phyloP scores from a whole-genome alignment of 2,329 filamentous ascomycete genomes.

The Pseudogymnoascus sp. region DNA sequence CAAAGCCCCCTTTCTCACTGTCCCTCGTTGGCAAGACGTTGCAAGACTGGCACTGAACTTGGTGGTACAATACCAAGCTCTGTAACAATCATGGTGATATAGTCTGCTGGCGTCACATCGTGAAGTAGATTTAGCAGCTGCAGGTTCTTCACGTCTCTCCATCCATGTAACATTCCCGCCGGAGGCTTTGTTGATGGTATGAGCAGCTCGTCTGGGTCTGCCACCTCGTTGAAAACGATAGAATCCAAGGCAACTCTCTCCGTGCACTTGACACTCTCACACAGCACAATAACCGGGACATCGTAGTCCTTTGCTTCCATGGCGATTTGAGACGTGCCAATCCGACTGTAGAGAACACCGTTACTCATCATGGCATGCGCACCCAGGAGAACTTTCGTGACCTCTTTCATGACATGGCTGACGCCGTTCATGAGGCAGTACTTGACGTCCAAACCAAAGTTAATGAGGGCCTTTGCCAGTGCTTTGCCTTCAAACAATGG shows the following conservation, averaged over 20 bases:
- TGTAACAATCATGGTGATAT: conserved; percentile 81
- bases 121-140: conserved; percentile 72
- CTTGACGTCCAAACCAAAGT: conserved; percentile 63
- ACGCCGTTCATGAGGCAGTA: conserved; percentile 78
- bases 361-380: conserved; percentile 96
- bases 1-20: not conserved
- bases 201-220: conserved; percentile 58
- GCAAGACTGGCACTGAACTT: conserved; percentile 71
- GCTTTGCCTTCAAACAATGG: conserved; percentile 63
- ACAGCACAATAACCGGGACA: conserved; percentile 79
- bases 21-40: conserved; percentile 34
- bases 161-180: conserved; percentile 38
- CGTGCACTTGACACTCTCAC: conserved; percentile 93
- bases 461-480: conserved; percentile 61
- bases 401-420: conserved; percentile 62
- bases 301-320: conserved; percentile 70
- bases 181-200: conserved; percentile 22
- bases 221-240: conserved; percentile 90
- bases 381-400: conserved; percentile 62
- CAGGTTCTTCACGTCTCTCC: conserved; percentile 50
- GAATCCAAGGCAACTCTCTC: conserved; percentile 84
- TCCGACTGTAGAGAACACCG: conserved; percentile 77
- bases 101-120: conserved; percentile 82
- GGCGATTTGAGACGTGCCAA: conserved; percentile 80
- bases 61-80: conserved; percentile 83